A percentile compares a stretch with the other conserved stretches of the same genome.
phyloP scores from a whole-genome alignment of 2,329 filamentous ascomycete genomes.

The Neocatenulostroma microsporum region DNA sequence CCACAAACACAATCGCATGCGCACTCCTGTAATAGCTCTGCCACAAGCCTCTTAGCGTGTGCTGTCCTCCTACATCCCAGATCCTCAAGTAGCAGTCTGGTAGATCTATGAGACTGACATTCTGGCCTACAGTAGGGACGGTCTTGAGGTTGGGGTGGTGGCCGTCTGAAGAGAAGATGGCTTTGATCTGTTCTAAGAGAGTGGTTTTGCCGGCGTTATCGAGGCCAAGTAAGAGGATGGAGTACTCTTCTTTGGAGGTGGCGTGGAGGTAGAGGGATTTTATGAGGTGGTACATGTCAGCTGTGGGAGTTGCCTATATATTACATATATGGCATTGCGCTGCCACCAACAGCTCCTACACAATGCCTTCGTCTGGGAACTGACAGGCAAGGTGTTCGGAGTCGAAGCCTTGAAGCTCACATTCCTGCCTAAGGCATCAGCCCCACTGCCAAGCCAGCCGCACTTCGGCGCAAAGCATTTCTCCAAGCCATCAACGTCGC shows the following conservation, averaged over 20 bases:
- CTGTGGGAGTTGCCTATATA: too few relatives aligned
- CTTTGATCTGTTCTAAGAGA: constrained; percentile 92
- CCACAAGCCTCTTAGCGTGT: constrained; percentile 82
- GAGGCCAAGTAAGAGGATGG: constrained; percentile 89
- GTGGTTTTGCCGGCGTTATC: constrained; percentile 99
- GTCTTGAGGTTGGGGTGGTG: constrained; percentile 68
- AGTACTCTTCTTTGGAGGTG: constrained; percentile 99
- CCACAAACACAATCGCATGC: constrained; percentile 95
- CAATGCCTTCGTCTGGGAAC: too few relatives aligned
- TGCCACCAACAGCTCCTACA: too few relatives aligned
- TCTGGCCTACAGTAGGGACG: constrained; percentile 94
- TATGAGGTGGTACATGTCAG: constrained; percentile 82
- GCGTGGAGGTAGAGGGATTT: constrained; percentile 93
- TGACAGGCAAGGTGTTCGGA: too few relatives aligned
- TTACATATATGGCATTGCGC: too few relatives aligned
- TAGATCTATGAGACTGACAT: constrained; percentile 83
- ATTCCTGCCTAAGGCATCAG: too few relatives aligned
- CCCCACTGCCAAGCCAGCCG: constrained; percentile 1
- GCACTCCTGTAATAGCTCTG: constrained; percentile 90
- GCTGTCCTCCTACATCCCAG: constrained; percentile 95
- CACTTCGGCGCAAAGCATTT: neutral
- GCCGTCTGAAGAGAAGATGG: constrained; percentile 62
- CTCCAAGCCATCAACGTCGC: neutral
- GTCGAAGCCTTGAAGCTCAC: too few relatives aligned
- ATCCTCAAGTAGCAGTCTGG: constrained; percentile 97